A percentile compares a stretch with the other conserved stretches of the same genome.
These are phyloP conservation scores for Coemansia sp. DNA, from an alignment of 192 early-diverging fungal species.

Conservation along the genomic window DNA sequence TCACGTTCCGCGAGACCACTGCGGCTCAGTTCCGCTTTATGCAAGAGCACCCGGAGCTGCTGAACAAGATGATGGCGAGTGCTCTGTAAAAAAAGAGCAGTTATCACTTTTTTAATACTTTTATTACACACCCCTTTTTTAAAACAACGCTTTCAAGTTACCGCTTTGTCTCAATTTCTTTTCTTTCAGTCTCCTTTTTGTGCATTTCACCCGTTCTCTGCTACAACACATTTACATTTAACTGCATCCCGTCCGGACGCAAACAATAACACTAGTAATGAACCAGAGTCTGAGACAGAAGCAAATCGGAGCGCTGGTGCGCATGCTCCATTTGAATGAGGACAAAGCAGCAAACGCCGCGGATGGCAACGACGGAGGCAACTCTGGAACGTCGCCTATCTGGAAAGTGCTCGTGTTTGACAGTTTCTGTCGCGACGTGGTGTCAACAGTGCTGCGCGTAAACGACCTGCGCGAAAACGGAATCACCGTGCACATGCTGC, in stretches of 20 bases:
- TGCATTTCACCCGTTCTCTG: conserved; percentile 1
- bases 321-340: conserved; percentile 87
- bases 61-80: conserved; percentile 48
- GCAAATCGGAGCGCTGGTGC: conserved; percentile 69
- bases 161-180: not conserved
- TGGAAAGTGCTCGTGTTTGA: conserved; percentile 99
- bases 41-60: conserved; percentile 56
- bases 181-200: not conserved
- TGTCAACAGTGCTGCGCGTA: conserved; percentile 94
- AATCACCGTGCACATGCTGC: conserved; percentile 95
- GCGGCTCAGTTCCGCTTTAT: conserved; percentile 59
- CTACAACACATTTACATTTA: conserved; percentile 8
- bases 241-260: not conserved
- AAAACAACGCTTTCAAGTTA: not conserved
- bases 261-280: conserved; percentile 8
- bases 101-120: not conserved
- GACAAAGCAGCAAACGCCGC: conserved; percentile 40
- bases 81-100: not conserved
- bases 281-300: conserved; percentile 55
- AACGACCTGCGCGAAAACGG: conserved; percentile 95
- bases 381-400: conserved; percentile 53
- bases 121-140: not conserved
- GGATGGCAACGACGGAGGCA: conserved; percentile 11
- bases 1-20: conserved; percentile 66
- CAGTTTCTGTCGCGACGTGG: conserved; percentile 86